Conservation (phyloP, 2,329 filamentous ascomycete species). For the Diaporthe batatas region DNA sequence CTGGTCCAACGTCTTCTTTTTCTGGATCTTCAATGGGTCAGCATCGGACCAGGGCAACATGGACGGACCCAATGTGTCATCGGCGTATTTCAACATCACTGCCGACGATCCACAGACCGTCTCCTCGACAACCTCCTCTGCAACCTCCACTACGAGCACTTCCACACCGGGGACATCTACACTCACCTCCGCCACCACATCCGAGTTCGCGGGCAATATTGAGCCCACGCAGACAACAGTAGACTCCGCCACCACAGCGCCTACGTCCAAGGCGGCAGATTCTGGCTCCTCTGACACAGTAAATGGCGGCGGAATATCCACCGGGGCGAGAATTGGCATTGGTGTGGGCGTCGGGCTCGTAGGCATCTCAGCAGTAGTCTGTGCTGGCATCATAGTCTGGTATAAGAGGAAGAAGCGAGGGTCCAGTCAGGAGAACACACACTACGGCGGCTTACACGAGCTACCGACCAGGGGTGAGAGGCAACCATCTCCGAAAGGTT, state of each 20-base stretch:
- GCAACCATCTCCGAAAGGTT: background rate
- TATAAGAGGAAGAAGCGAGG: background rate
- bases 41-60: constrained; percentile 38
- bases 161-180: background rate
- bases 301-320: constrained; percentile 16
- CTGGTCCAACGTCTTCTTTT: constrained; percentile 43
- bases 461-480: background rate
- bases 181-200: background rate
- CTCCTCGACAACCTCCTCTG: background rate
- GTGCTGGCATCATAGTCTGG: constrained; percentile 22
- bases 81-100: constrained; percentile 44
- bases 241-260: background rate
- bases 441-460: background rate
- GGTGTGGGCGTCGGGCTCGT: constrained; percentile 31
- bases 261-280: background rate
- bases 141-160: background rate
- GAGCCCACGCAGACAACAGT: background rate
- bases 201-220: background rate
- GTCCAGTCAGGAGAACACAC: background rate
- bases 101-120: background rate
- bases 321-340: constrained; percentile 9
- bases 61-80: constrained; percentile 6
- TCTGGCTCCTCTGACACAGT: background rate
- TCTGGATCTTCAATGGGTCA: constrained; percentile 45
- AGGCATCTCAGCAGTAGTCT: constrained; percentile 28